These are phyloP conservation scores for Eucalyptus guilfoylei DNA, from an alignment of 345 rosid species.

Conservation along the genomic window DNA sequence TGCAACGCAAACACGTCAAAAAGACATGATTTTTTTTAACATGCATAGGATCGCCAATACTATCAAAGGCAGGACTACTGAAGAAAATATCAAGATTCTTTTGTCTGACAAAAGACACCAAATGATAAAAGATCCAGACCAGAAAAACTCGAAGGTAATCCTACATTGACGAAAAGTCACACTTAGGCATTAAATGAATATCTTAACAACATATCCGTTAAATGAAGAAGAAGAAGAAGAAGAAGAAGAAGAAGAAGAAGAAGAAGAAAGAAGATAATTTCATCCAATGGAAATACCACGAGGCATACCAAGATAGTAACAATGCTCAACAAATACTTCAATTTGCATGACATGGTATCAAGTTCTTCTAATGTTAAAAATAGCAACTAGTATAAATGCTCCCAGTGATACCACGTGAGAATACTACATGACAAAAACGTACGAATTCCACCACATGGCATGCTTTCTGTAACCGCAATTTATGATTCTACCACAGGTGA, in stretches of 20 bases:
- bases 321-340: neutral
- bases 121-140: neutral
- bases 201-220: neutral
- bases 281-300: neutral
- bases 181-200: neutral
- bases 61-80: neutral
- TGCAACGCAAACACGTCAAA: neutral
- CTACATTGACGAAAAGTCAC: neutral
- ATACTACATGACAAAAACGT: neutral
- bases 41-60: neutral
- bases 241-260: neutral
- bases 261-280: too few species aligned
- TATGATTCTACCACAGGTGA: neutral
- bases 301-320: neutral
- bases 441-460: neutral
- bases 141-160: neutral
- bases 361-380: neutral
- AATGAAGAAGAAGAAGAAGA: neutral
- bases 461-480: neutral
- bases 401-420: neutral
- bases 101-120: neutral
- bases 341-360: neutral
- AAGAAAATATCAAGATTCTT: neutral
- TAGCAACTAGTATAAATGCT: neutral
- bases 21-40: neutral